These are phyloP conservation scores for Fraxinus albicans DNA, from an alignment of 305 asterid species.

Conservation along the genomic window DNA sequence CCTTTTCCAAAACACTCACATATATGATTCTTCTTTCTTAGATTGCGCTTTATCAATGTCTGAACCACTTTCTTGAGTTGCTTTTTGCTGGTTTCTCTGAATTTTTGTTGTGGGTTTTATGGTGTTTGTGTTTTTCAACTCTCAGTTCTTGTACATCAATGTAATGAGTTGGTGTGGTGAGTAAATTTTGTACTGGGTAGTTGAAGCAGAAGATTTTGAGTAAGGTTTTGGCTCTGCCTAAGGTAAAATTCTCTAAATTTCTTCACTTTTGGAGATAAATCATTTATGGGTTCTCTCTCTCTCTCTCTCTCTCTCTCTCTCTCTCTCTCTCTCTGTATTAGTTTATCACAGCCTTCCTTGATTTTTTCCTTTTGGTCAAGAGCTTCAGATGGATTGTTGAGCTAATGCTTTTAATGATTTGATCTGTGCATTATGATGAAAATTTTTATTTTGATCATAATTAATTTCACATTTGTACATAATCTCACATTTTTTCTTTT, in stretches of 20 bases:
- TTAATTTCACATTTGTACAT: slow-evolving; percentile 1
- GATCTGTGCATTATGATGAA: slow-evolving; percentile 17
- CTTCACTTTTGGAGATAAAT: not conserved
- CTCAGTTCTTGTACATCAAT: not conserved
- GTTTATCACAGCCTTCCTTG: not conserved
- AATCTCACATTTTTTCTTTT: not conserved
- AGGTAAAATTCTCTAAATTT: not conserved
- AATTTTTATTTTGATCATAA: not conserved
- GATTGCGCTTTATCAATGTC: slow-evolving; percentile 28
- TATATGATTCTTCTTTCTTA: slow-evolving; percentile 21
- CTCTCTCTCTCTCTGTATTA: not conserved
- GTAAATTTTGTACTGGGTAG: slow-evolving; percentile 13
- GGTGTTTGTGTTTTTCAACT: slow-evolving; percentile 16
- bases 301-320: not conserved
- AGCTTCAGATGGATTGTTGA: slow-evolving; percentile 24
- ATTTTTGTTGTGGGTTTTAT: slow-evolving; percentile 13
- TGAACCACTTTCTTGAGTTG: slow-evolving; percentile 21
- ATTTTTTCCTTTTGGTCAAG: not conserved
- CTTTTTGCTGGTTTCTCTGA: slow-evolving; percentile 14
- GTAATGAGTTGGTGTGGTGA: not conserved
- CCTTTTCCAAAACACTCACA: slow-evolving; percentile 15
- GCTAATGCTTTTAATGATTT: slow-evolving; percentile 22
- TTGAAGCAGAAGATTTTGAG: slow-evolving; percentile 27
- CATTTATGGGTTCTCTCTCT: slow-evolving; percentile 6
- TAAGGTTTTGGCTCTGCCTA: not conserved